Evolutionary conservation across 73 alveolate species (phyloP), one percentile per base, ranked within the genome.

Genomic region (Paramecium primaurelia): DNA sequence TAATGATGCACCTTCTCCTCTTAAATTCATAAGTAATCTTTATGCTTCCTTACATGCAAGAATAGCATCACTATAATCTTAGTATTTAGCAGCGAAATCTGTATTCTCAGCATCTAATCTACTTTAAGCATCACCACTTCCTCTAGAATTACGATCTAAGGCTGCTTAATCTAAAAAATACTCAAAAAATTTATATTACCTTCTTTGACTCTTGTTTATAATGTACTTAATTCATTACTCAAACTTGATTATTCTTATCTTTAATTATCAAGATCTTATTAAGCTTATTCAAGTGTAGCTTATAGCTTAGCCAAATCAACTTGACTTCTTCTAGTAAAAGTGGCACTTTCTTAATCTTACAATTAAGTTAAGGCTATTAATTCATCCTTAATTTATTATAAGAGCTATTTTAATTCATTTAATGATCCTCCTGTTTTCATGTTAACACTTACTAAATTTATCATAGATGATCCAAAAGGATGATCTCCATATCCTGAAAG

Each of bases 401-500:
- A 42, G 28, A 80, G 58, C 51, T 80, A 36, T 64, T 80, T 80
- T 36, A 80, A 80, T 49, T 80, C 91, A 47, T 34, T 80, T 28
- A 80, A 25, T 80, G 91, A 28, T 25, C 91, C 91, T 45, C 91
- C 91, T 25, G 91, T 80, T 47, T 80, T 45, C 91, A 80, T 80
- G 75, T 80, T 80, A 59, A 80, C 58, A 40, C 51, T 44, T 18
- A 80, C 91, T 36, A 80, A 80, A 49, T 80, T 80, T 8, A 80
- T 44, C 91, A 80, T 80, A 0, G 91, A 80, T 45, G 71, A 25
- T 12, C 75, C 75, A 49, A 42, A 80, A 7, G 91, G 91, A 49
- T 80, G 91, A 36, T 80, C 91, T 20, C 38, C 91, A 80, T 45
- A 80, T 44, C 58, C 91, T 18, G 71, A 45, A 11, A 80, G 75